These are phyloP conservation scores for Ganoderma multipileum DNA, from an alignment of 1,284 basidiomycete species.

Conservation along the genomic window DNA sequence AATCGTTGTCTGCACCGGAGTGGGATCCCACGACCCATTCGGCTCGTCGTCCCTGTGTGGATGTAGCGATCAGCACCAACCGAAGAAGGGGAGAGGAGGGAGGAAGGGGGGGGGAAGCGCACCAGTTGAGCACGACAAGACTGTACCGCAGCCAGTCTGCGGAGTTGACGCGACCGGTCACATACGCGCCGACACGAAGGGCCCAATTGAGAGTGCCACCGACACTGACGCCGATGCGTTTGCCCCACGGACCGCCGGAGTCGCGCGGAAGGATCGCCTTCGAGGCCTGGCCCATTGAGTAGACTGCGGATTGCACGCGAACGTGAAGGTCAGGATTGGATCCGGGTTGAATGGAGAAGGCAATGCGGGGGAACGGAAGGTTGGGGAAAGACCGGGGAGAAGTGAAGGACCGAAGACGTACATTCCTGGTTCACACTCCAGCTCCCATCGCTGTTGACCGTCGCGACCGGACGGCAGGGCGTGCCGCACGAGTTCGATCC, in stretches of 20 bases:
- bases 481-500: constrained; percentile 66
- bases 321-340: neutral
- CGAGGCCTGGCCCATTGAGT: constrained; percentile 76
- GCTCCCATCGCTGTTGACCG: constrained; percentile 67
- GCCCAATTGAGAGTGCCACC: constrained; percentile 64
- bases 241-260: constrained; percentile 67
- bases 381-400: neutral
- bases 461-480: constrained; percentile 70
- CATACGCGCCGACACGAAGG: constrained; percentile 67
- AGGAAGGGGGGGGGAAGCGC: constrained; percentile 12
- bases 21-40: constrained; percentile 64
- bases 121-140: constrained; percentile 71
- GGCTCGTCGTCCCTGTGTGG: constrained; percentile 56
- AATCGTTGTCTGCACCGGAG: constrained; percentile 68
- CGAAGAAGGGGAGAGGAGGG: constrained; percentile 10
- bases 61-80: neutral
- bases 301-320: constrained; percentile 52
- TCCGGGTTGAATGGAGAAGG: neutral
- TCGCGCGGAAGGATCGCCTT: constrained; percentile 77
- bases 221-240: constrained; percentile 69
- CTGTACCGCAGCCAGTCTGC: constrained; percentile 70
- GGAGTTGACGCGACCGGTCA: constrained; percentile 60
- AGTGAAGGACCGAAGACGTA: constrained; percentile 40
- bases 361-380: constrained; percentile 2
- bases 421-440: constrained; percentile 78